Evolutionary conservation across 495 filamentous ascomycete species (phyloP), one percentile per base, ranked within the genome.

Genomic region (Xylaria intraflava): DNA sequence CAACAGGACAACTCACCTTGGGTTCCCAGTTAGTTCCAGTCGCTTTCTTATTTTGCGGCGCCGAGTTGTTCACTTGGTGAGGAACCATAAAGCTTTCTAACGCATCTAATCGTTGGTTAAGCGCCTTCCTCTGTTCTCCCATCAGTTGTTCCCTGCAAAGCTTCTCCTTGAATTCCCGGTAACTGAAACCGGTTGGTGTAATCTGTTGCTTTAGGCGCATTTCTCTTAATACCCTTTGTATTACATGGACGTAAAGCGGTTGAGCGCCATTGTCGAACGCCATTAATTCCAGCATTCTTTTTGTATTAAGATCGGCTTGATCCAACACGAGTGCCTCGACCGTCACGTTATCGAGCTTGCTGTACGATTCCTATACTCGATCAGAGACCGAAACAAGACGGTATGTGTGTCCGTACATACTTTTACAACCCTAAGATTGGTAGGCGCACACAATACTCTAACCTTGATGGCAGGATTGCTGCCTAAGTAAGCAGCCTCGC

Each of bases 221-320:
- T 20, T 87, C 72, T 26, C 80, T 73, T n/a, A 90, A 62, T 23
- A 87, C 78, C 5, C 76, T 73, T 41, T 78, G 65, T 0, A 81
- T 72, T 0, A 73, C 75, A 42, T 82, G 75, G 55, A 88, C 73
- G 63, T 89, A 89, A 2, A 90, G 69, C 0, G 86, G 81, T 47
- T 78, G 67, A 1, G 59, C 65, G 19, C 66, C 66, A 8, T 4
- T 38, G 8, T 73, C 66, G 7, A 85, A 77, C 1, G 82, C 81
- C 86, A 89, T 87, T 4, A 90, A 75, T 38, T 81, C 79, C 30
- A 84, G 62, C 79, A 87, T 86, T 4, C 80, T 74, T 48, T 77
- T 75, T 0, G 80, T 79, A 57, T 83, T 84, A 1, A 91, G 73
- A 41, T 87, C 69, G 0, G 65, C 64, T 46, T 84, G 69, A 24